Base-by-base conservation (phyloP, 2,329 filamentous ascomycete genomes). In the Nigrospora sphaerica region DNA sequence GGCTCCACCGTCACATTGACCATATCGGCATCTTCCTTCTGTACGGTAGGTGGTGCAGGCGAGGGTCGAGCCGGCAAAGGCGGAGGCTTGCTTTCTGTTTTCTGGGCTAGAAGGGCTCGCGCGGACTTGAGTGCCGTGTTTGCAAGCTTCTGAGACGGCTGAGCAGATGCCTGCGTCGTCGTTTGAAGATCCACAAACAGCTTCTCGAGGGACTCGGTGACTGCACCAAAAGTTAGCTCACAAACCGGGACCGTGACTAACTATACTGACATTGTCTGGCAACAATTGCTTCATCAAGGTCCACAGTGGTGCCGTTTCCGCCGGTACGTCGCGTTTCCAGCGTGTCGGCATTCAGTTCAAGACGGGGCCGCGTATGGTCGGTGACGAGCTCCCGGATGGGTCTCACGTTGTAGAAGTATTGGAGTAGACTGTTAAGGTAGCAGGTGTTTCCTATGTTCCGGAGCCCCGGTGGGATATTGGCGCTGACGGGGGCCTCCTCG, bases 401-500 rank as follows among this genome's bases (percentile, higher is more conserved):
- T 50, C 83, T 85, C 46, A 97, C 80, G 0, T 91, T 95, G 62
- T 95, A 96, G 54, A 96, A 86, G 61, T 95, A 97, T 58, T 98
- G 93, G 11, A 98, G 74, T 42, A 98, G 78, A 66, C 92, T 97
- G 71, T 98, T 98, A 46, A 98, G 75, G 59, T 98, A 98, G 64
- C 93, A 98, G 0, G 95, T 98, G 59, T 98, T 98, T 49, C 93
- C 91, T 47, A 97, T 95, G 56, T 97, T 98, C 52, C 83, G 79
- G 6, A 97, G 75, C 0, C 93, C 93, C 18, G 95, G 87, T 0
- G 93, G 93, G 64, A 88, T 82, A 31, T 78, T 72, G 40, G 67
- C 57, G 46, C 71, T 58, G 13, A 60, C 58, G 3, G 57, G 13
- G 34, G 10, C 32, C 32, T 42, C 31, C 13, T 28, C 32, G 13